Conservation (phyloP, 768 basidiomycete species). For the Kockovaella imperatae region DNA sequence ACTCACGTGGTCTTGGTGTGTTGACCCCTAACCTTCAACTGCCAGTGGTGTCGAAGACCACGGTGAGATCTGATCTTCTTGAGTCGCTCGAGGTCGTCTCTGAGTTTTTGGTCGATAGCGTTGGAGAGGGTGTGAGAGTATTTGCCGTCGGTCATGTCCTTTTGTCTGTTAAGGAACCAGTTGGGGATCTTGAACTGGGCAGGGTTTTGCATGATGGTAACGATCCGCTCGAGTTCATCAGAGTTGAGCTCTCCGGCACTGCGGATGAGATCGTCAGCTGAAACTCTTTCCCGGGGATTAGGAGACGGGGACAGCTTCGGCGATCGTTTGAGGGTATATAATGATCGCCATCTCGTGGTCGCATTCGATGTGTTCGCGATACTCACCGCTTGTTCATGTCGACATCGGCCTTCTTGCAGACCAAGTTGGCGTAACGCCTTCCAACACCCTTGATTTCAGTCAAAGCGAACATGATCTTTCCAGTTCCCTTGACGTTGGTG, state of each 20-base stretch:
- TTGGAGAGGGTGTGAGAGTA: constrained; percentile 93
- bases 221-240: constrained; percentile 96
- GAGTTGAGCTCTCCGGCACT: constrained; percentile 99
- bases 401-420: constrained; percentile 99
- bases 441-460: constrained; percentile 99
- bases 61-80: constrained; percentile 99
- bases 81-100: constrained; percentile 93
- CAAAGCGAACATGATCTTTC: constrained; percentile 95
- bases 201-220: constrained; percentile 98
- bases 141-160: constrained; percentile 95
- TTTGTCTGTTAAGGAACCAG: constrained; percentile 99
- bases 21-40: constrained; percentile 73
- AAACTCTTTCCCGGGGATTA: no score
- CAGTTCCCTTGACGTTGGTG: constrained; percentile 99
- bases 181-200: constrained; percentile 98
- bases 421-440: constrained; percentile 94
- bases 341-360: background rate
- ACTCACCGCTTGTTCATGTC: constrained; percentile 95
- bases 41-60: constrained; percentile 66
- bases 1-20: constrained; percentile 89
- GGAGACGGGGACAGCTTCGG: no score
- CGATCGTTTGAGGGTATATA: background rate
- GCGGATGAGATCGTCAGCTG: constrained; percentile 10
- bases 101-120: constrained; percentile 91
- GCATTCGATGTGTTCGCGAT: background rate